These are phyloP conservation scores for Linaria vulgaris DNA, from an alignment of 257 asterid species.

Conservation along the genomic window DNA sequence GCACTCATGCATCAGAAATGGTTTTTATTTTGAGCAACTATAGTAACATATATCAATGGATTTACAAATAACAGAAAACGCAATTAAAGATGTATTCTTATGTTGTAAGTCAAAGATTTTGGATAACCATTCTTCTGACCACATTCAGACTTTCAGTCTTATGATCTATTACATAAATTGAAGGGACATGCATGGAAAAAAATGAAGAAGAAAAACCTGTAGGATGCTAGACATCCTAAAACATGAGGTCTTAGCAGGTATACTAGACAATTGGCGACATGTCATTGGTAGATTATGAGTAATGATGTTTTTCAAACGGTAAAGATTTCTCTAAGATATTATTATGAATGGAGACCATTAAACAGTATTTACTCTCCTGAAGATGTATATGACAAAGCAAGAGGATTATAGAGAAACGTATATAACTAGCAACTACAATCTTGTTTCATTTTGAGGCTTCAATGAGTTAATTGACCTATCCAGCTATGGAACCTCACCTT, in stretches of 20 bases:
- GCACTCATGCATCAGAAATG: conserved; percentile 27
- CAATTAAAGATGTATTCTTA: neutral
- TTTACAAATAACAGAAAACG: conserved; percentile 4
- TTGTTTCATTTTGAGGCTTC: neutral
- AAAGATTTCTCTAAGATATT: neutral
- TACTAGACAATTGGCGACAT: too few relatives aligned
- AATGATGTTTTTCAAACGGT: too few relatives aligned
- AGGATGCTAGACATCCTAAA: too few relatives aligned
- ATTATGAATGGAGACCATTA: neutral
- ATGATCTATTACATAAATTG: too few relatives aligned
- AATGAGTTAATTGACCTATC: conserved; percentile 2
- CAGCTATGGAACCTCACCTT: conserved; percentile 52
- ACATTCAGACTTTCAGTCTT: too few relatives aligned
- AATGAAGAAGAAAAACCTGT: too few relatives aligned
- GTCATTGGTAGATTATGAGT: too few relatives aligned
- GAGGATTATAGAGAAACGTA: neutral
- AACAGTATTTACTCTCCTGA: neutral
- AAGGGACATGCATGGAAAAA: too few relatives aligned
- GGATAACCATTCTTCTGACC: neutral
- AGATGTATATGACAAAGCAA: neutral
- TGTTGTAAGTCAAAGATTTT: neutral
- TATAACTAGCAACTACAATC: neutral
- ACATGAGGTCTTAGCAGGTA: too few relatives aligned
- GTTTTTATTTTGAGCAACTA: neutral
- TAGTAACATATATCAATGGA: conserved; percentile 12